phyloP scores from a whole-genome alignment of 192 early-diverging fungal genomes.

The Cladochytrium replicatum region DNA sequence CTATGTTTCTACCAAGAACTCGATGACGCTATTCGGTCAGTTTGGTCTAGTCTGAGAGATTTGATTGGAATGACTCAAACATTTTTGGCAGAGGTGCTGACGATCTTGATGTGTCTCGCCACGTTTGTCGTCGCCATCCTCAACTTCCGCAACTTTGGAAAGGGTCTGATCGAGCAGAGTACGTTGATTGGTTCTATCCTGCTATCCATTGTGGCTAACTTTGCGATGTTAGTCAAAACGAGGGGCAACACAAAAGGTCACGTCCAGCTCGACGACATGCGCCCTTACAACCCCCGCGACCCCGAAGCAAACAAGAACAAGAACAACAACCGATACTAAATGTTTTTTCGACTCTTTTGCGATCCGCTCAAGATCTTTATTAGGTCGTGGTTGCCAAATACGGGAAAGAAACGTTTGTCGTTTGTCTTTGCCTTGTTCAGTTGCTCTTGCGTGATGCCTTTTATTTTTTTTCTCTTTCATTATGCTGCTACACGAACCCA shows the following conservation, averaged over 20 bases:
- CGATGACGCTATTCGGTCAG: constrained; percentile 65
- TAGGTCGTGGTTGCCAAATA: no score
- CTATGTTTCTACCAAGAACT: constrained; percentile 42
- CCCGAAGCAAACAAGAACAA: no score
- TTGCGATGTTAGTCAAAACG: not conserved
- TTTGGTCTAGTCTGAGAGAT: constrained; percentile 3
- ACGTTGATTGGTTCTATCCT: constrained; percentile 14
- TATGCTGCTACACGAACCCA: no score
- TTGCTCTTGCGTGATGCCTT: no score
- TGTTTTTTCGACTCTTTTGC: no score
- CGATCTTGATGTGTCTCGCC: constrained; percentile 31
- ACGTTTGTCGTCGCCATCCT: constrained; percentile 46
- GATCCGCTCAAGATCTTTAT: no score
- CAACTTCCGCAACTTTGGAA: constrained; percentile 55
- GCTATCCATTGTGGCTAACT: not conserved
- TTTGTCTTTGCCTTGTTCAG: no score
- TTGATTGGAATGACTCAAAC: constrained; percentile 15
- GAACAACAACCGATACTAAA: no score
- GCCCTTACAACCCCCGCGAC: not conserved
- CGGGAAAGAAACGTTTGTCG: no score
- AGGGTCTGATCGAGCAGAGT: constrained; percentile 51
- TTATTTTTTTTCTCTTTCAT: no score
- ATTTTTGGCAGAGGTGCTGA: constrained; percentile 22
- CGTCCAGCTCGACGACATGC: not conserved
- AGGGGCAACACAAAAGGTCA: not conserved